Evolutionary conservation across 2,329 filamentous ascomycete species (phyloP).

Genomic region (Xylaria sp.): DNA sequence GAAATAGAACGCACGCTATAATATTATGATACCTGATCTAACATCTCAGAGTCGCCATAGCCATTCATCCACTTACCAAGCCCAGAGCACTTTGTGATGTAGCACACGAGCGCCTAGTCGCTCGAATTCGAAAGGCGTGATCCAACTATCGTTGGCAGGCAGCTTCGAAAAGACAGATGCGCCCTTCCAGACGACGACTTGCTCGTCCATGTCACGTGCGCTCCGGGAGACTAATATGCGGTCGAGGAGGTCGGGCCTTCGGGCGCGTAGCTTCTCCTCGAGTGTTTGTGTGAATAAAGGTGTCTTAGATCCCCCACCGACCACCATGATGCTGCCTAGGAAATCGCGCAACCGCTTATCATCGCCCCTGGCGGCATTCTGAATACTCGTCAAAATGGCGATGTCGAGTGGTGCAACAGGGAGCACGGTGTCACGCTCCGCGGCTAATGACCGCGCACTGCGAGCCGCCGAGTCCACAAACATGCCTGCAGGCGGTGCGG

Average conservation of each 20-base stretch:
- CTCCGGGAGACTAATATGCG: constrained; percentile 73
- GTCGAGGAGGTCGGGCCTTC: constrained; percentile 70
- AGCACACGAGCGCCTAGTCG: constrained; percentile 82
- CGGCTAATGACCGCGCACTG: constrained; percentile 62
- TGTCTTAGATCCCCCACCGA: constrained; percentile 85
- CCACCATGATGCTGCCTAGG: constrained; percentile 88
- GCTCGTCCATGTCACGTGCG: constrained; percentile 93
- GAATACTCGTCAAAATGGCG: constrained; percentile 89
- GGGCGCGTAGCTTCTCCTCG: constrained; percentile 81
- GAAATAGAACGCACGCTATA: background rate
- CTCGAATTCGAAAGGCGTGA: constrained; percentile 88
- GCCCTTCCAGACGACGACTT: constrained; percentile 98
- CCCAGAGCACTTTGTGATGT: constrained; percentile 81
- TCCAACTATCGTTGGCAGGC: constrained; percentile 94
- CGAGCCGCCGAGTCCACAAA: constrained; percentile 65
- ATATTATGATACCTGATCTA: background rate
- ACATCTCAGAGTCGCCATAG: background rate
- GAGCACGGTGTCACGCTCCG: constrained; percentile 81
- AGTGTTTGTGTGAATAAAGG: constrained; percentile 83
- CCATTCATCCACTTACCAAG: constrained; percentile 57
- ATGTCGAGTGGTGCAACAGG: constrained; percentile 86
- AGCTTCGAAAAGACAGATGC: constrained; percentile 95
- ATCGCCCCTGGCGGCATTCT: constrained; percentile 86
- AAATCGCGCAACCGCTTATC: constrained; percentile 94
- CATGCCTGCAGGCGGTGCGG: constrained; percentile 57